A percentile compares a stretch with the other conserved stretches of the same genome.
phyloP scores from a whole-genome alignment of 2,329 filamentous ascomycete species.

The Colletotrichum brevisporum region DNA sequence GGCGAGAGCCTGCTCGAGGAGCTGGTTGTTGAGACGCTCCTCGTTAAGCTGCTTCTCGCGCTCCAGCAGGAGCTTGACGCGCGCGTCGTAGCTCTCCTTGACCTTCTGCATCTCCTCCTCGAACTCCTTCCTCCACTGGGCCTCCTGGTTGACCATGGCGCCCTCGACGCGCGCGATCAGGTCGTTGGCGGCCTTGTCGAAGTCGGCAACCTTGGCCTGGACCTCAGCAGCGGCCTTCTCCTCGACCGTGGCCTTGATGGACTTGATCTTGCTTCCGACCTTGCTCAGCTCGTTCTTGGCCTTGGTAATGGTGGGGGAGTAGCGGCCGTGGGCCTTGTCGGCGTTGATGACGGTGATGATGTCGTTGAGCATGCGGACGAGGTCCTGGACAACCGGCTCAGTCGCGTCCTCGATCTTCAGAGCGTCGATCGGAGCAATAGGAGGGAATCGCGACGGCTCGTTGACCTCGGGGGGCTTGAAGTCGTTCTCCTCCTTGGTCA shows the following conservation, averaged over 20 bases:
- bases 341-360: constrained; percentile 94
- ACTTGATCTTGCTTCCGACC: constrained; percentile 83
- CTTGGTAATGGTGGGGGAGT: constrained; percentile 83
- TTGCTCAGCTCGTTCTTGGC: constrained; percentile 86
- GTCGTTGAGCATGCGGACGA: constrained; percentile 96
- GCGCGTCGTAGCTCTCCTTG: constrained; percentile 82
- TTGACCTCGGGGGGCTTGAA: constrained; percentile 74
- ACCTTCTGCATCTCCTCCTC: constrained; percentile 87
- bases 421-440: constrained; percentile 81
- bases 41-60: constrained; percentile 85
- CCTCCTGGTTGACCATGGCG: constrained; percentile 85
- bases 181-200: constrained; percentile 88
- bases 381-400: constrained; percentile 91
- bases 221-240: constrained; percentile 83
- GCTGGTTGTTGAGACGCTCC: constrained; percentile 84
- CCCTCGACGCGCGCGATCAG: constrained; percentile 90
- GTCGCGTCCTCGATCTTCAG: constrained; percentile 81
- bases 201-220: constrained; percentile 78
- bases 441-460: constrained; percentile 74
- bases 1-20: constrained; percentile 90
- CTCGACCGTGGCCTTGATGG: constrained; percentile 78
- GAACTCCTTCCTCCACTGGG: constrained; percentile 88
- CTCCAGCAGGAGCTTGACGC: constrained; percentile 83
- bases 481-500: constrained; percentile 48
- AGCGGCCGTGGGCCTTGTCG: constrained; percentile 83